Conservation (phyloP, 257 asterid species). For the Craterostigma plantagineum region DNA sequence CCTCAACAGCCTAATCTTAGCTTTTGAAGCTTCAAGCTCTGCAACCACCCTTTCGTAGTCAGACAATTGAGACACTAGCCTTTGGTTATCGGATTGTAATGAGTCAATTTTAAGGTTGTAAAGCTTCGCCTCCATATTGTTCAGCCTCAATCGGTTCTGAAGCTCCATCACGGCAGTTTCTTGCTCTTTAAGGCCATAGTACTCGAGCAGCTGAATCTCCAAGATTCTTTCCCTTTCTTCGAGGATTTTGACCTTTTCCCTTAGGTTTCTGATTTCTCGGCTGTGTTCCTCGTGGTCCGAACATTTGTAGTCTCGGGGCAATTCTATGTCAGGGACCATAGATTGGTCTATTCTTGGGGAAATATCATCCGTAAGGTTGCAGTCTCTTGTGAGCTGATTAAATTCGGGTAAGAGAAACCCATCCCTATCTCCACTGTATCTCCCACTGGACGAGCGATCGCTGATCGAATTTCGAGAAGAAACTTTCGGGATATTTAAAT, state of each 20-base stretch:
- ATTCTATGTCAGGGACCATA: constrained; percentile 9
- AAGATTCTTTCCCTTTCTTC: constrained; percentile 12
- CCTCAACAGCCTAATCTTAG: constrained; percentile 43
- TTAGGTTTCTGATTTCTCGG: constrained; percentile 37
- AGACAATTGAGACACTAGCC: constrained; percentile 41
- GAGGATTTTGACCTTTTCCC: constrained; percentile 18
- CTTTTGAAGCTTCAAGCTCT: constrained; percentile 65
- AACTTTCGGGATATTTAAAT: constrained; percentile 11
- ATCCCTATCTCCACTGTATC: constrained; percentile 20
- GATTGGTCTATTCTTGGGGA: constrained; percentile 13
- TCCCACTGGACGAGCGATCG: constrained; percentile 18
- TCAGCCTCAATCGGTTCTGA: constrained; percentile 45
- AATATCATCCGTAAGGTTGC: constrained; percentile 11
- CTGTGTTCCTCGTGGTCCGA: constrained; percentile 17
- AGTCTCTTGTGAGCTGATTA: constrained; percentile 26
- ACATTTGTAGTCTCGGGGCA: constrained; percentile 11
- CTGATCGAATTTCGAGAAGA: constrained; percentile 9
- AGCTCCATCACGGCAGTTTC: constrained; percentile 64
- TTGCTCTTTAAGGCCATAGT: constrained; percentile 81
- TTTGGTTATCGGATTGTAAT: constrained; percentile 44
- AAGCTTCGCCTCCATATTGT: constrained; percentile 56
- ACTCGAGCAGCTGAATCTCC: constrained; percentile 64
- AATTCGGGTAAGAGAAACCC: constrained; percentile 35
- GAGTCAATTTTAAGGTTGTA: constrained; percentile 54
- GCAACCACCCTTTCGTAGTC: constrained; percentile 40